phyloP scores from a whole-genome alignment of 192 early-diverging fungal genomes.

The Podila horticola region DNA sequence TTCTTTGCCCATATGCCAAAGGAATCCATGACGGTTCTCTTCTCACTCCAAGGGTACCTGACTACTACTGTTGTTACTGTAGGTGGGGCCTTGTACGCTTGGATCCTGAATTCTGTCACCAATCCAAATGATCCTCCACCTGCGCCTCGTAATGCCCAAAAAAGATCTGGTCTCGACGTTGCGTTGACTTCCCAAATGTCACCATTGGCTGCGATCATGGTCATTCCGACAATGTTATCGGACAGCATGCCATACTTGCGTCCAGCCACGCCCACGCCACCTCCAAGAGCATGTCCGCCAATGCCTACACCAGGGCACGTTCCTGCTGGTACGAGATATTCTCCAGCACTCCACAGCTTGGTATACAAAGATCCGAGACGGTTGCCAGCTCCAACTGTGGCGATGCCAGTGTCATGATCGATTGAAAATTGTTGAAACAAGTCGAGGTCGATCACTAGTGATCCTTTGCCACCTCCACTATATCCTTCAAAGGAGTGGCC shows the following conservation, averaged over 20 bases:
- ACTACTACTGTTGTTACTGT: constrained; percentile 25
- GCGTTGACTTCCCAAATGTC: constrained; percentile 46
- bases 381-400: constrained; percentile 58
- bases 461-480: constrained; percentile 51
- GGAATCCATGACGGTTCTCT: constrained; percentile 4
- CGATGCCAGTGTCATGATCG: constrained; percentile 14
- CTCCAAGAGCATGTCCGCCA: constrained; percentile 64
- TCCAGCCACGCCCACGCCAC: constrained; percentile 61
- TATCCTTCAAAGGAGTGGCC: constrained; percentile 70
- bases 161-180: constrained; percentile 63
- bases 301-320: constrained; percentile 68
- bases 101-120: constrained; percentile 49
- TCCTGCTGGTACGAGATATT: constrained; percentile 59
- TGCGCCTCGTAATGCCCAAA: constrained; percentile 69
- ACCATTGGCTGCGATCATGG: constrained; percentile 59
- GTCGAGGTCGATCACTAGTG: constrained; percentile 60
- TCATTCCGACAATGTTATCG: constrained; percentile 56
- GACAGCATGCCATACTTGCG: constrained; percentile 61
- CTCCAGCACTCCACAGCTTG: constrained; percentile 24
- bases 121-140: constrained; percentile 62
- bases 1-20: background rate
- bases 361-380: constrained; percentile 63
- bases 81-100: constrained; percentile 6
- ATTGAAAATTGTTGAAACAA: no score
- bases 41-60: constrained; percentile 10